Conservation (phyloP, 345 rosid genomes). For the Kernera saxatilis region DNA sequence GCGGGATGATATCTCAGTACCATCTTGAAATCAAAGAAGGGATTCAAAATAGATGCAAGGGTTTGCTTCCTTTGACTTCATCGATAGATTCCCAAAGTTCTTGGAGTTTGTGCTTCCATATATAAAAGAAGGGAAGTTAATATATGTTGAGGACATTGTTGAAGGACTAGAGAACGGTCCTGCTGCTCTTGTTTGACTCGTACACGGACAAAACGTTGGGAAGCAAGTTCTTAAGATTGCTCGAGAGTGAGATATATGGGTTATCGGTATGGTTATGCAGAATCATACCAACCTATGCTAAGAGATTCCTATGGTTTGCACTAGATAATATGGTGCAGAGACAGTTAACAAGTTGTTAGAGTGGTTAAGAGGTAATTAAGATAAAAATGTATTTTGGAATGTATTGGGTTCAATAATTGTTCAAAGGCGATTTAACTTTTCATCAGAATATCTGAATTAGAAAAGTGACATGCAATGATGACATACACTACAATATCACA, state of each 20-base stretch:
- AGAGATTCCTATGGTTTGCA: not conserved
- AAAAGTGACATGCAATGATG: no score
- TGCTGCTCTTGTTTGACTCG: conserved; percentile 38
- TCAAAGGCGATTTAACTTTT: no score
- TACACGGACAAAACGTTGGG: conserved; percentile 38
- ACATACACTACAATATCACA: no score
- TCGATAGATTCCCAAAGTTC: conserved; percentile 26
- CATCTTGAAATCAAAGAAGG: conserved; percentile 27
- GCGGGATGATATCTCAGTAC: conserved; percentile 49
- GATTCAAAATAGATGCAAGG: conserved; percentile 35
- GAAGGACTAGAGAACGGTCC: conserved; percentile 49
- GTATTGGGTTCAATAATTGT: no score
- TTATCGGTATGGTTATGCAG: no score
- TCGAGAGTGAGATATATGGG: conserved; percentile 20
- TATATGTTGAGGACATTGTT: conserved; percentile 41
- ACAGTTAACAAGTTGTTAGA: no score
- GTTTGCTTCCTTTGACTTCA: conserved; percentile 22
- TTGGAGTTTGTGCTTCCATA: conserved; percentile 34
- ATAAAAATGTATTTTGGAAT: no score
- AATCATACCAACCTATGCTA: not conserved
- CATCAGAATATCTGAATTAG: no score
- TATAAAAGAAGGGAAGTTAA: conserved; percentile 32
- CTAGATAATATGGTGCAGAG: no score
- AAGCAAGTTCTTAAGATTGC: conserved; percentile 39
- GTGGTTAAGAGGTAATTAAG: no score